Conservation (phyloP, 2,329 filamentous ascomycete genomes). For the Paracorniculantispora psalliotae region DNA sequence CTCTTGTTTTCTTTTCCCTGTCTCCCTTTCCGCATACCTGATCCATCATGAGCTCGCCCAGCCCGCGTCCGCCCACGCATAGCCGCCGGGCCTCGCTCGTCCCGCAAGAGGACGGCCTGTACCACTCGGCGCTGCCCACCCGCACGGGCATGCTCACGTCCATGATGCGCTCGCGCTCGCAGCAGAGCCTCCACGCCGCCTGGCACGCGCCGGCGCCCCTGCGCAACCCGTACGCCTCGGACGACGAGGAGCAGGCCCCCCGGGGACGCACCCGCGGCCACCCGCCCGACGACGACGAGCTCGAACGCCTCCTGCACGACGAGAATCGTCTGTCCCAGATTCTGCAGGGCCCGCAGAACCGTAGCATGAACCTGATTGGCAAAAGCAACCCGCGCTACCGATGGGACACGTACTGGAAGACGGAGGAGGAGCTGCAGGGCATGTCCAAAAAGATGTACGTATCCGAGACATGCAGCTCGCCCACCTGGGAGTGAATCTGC, state of each 20-base stretch:
- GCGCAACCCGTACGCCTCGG: conserved; percentile 14
- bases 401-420: conserved; percentile 85
- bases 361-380: conserved; percentile 82
- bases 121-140: conserved; percentile 29
- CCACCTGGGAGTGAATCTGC: neutral
- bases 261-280: conserved; percentile 16
- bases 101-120: conserved; percentile 27
- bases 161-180: conserved; percentile 35
- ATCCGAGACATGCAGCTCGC: conserved; percentile 2
- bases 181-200: conserved; percentile 27
- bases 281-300: conserved; percentile 38
- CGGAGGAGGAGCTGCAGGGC: conserved; percentile 63
- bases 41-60: conserved; percentile 13
- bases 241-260: conserved; percentile 18
- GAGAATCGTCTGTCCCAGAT: conserved; percentile 56
- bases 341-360: conserved; percentile 65
- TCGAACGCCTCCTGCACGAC: conserved; percentile 42
- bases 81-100: conserved; percentile 29
- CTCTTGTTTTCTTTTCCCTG: neutral
- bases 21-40: neutral
- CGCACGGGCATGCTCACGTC: conserved; percentile 34
- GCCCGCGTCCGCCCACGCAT: conserved; percentile 13
- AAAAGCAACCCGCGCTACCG: conserved; percentile 80
- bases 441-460: conserved; percentile 67
- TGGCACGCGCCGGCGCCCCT: conserved; percentile 12